Evolutionary conservation across 345 rosid genomes (phyloP).

Genomic region (Luvunga scandens): DNA sequence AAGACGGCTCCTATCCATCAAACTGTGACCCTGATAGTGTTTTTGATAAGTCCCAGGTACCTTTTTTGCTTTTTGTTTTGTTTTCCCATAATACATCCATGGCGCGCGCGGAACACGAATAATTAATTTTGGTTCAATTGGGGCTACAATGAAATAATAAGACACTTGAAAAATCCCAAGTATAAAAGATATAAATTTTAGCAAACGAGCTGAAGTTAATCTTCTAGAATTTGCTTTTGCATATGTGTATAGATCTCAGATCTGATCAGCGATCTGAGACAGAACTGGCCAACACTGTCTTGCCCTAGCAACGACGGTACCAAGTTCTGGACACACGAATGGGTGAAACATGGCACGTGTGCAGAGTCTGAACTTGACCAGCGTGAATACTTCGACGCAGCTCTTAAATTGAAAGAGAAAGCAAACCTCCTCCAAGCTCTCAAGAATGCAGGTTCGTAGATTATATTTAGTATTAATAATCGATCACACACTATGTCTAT

Average conservation of each 20-base stretch:
- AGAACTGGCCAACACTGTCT: slow-evolving; percentile 67
- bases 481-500: no score
- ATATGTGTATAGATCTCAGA: slow-evolving; percentile 47
- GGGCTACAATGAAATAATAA: no score
- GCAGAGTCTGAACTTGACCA: slow-evolving; percentile 66
- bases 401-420: slow-evolving; percentile 49
- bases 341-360: slow-evolving; percentile 87
- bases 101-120: no score
- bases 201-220: no score
- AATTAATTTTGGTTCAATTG: no score
- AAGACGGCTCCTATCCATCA: slow-evolving; percentile 60
- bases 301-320: slow-evolving; percentile 69
- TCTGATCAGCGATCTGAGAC: slow-evolving; percentile 37
- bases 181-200: no score
- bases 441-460: slow-evolving; percentile 34
- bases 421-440: slow-evolving; percentile 58
- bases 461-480: no score
- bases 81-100: no score
- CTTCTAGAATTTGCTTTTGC: background rate
- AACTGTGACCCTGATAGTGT: slow-evolving; percentile 52
- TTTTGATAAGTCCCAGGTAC: slow-evolving; percentile 60
- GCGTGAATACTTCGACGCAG: slow-evolving; percentile 60
- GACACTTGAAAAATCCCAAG: no score
- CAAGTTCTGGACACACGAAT: slow-evolving; percentile 79
- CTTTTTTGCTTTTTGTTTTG: no score